Evolutionary conservation across 2,329 filamentous ascomycete species (phyloP).

Genomic region (Apiospora pterosperma): DNA sequence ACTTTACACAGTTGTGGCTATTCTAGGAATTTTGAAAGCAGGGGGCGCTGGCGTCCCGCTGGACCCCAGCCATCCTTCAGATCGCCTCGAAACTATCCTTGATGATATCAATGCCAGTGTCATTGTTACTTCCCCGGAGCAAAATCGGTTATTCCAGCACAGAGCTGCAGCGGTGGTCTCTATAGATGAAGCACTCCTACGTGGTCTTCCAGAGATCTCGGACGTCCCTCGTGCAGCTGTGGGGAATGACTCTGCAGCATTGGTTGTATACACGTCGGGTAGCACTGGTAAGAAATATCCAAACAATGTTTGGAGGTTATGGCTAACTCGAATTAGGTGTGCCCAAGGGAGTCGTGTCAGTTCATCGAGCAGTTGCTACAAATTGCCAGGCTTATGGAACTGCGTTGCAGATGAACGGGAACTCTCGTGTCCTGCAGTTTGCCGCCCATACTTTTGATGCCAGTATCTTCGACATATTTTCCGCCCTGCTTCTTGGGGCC

Average conservation of each 20-base stretch:
- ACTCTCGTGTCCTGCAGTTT: conserved; percentile 14
- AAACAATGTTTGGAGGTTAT: background rate
- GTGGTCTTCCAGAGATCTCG: background rate
- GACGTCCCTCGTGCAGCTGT: conserved; percentile 1
- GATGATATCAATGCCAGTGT: conserved; percentile 4
- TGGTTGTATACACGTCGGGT: conserved; percentile 18
- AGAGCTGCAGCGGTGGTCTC: conserved; percentile 8
- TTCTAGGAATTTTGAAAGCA: conserved; percentile 31
- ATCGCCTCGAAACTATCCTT: conserved; percentile 3
- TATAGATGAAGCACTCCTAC: conserved; percentile 7
- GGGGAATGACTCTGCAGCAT: conserved; percentile 11
- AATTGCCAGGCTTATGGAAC: background rate
- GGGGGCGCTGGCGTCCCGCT: conserved; percentile 26
- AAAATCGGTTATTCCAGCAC: conserved; percentile 8
- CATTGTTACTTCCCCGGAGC: conserved; percentile 4
- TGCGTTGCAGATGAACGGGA: background rate
- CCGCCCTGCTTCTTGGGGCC: conserved; percentile 1
- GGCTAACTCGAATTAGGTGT: background rate
- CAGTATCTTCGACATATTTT: conserved; percentile 6
- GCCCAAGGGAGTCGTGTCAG: background rate
- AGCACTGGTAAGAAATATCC: conserved; percentile 11
- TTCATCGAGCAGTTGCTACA: background rate
- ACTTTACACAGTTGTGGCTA: conserved; percentile 26
- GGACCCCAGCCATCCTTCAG: background rate
- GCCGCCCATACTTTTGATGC: conserved; percentile 9